Percentiles rank a stretch among this genome's conserved stretches.
Evolutionary conservation across 371 early-diverging fungal species (phyloP).

Genomic region (Apophysomyces variabilis): DNA sequence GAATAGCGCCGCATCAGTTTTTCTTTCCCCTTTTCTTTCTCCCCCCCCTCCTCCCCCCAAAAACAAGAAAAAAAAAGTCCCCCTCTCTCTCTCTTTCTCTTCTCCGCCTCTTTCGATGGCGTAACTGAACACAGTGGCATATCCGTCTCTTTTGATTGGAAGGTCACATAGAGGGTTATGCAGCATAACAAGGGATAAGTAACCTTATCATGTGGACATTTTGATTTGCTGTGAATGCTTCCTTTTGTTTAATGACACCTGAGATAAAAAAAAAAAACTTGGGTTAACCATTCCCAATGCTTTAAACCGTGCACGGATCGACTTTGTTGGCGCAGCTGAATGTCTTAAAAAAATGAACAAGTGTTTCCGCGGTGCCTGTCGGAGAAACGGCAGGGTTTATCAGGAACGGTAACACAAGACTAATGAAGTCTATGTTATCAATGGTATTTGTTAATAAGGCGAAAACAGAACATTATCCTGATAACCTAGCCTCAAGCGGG

Average conservation of each 20-base stretch:
- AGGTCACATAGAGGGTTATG: neutral
- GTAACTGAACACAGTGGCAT: neutral
- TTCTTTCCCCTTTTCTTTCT: too few species aligned
- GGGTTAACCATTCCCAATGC: neutral
- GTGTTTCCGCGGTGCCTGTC: slow-evolving; percentile 9
- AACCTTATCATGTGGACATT: slow-evolving; percentile 3
- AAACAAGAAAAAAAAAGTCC: too few species aligned
- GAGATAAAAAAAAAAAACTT: neutral
- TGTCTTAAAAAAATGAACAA: neutral
- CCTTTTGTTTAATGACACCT: neutral
- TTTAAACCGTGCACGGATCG: slow-evolving; percentile 1
- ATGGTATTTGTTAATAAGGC: neutral
- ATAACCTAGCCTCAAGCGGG: neutral
- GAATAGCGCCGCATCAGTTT: too few species aligned
- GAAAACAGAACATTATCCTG: neutral
- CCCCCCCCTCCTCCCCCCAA: too few species aligned
- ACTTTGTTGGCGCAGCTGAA: slow-evolving; percentile 8
- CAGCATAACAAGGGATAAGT: neutral
- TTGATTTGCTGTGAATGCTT: neutral
- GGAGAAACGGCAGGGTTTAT: slow-evolving; percentile 6
- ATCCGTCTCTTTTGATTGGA: slow-evolving; percentile 4
- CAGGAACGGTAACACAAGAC: slow-evolving; percentile 11
- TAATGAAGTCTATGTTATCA: neutral
- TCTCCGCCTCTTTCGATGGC: too few species aligned
- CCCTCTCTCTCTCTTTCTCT: too few species aligned